Percentiles rank a stretch among this genome's conserved stretches.
Evolutionary conservation across 306 rosid genomes (phyloP).

Genomic region (Herpetospermum pedunculosum): DNA sequence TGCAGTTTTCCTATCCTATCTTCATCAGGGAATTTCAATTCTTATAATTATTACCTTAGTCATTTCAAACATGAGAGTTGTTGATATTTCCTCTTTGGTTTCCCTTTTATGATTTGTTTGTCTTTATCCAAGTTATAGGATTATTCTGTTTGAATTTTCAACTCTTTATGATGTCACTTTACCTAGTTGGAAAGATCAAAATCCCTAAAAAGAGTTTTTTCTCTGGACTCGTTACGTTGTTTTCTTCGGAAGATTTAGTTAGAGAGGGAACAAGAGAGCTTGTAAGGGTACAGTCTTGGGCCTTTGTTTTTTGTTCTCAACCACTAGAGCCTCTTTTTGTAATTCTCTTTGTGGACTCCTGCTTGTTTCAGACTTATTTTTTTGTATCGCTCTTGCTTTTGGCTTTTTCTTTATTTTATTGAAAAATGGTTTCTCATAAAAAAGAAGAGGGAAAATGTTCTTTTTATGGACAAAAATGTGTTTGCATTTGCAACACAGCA

Average conservation of each 20-base stretch:
- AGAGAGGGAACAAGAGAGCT: neutral
- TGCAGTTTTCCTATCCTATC: neutral
- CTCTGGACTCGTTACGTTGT: neutral
- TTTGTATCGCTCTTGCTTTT: neutral
- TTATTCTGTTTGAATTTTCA: too few relatives aligned
- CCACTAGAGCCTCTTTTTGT: neutral
- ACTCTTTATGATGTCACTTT: too few relatives aligned
- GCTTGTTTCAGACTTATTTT: neutral
- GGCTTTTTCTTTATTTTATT: neutral
- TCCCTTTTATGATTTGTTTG: neutral
- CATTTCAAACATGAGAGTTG: neutral
- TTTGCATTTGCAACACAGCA: neutral
- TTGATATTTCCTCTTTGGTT: neutral
- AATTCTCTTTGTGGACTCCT: neutral
- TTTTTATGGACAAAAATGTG: neutral
- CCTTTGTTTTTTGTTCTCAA: neutral
- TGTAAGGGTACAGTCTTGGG: neutral
- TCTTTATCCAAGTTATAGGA: too few relatives aligned
- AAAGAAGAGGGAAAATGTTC: neutral
- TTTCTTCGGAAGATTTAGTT: neutral
- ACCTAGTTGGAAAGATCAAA: neutral
- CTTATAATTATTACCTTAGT: neutral
- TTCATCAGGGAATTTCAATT: neutral
- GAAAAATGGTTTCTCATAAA: neutral
- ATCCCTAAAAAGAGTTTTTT: too few relatives aligned